Evolutionary conservation across 768 basidiomycete species (phyloP), one percentile per base, ranked within the genome.

Genomic region (Tricholoma terreum): DNA sequence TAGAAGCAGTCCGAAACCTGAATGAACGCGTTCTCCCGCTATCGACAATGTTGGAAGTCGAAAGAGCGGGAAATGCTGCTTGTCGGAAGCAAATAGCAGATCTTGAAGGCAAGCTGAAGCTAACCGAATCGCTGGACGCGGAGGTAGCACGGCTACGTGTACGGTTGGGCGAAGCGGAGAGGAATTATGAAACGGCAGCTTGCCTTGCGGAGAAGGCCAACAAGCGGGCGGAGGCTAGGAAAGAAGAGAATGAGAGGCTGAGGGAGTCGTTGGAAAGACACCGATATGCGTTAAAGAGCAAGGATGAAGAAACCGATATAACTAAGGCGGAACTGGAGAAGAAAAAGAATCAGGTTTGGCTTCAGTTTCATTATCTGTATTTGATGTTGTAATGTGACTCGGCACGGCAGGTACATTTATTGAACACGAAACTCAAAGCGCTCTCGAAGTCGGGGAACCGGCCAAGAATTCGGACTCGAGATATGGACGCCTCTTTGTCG

Each of bases 21-120:
- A 33, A 55, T 9, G 50, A 58, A 11, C 43, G 58, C 14, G n/a
- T 54, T 8, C 21, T 50, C 24, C 54, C 54, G 2, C 17, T 57
- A 45, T 52, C 40, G 4, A 21, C 50, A 9, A 45, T 31, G 49
- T 35, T 57, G n/a, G 56, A 57, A 21, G 30, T 43, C 40, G 50
- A 57, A 42, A 38, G 40, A 45, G 42, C 35, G 11, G 42, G 42
- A 19, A 57, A 54, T 11, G 21, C 9, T 30, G 38, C 40, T 12
- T 43, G 11, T 40, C 52, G n/a, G 15, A 24, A 31, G 19, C 52
- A 33, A 33, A 43, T 54, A 17, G 40, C 38, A 43, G 40, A 43
- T 8, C 52, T 54, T 15, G 22, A 54, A 31, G 38, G n/a, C 1
- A 54, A 43, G 40, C 22, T 54, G 27, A 24, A 19, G 7, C 27